Evolutionary conservation across 1,139 yeast genomes (phyloP), one percentile per base, ranked within the genome.

Genomic region (Groenewaldozyma auringiensis): DNA sequence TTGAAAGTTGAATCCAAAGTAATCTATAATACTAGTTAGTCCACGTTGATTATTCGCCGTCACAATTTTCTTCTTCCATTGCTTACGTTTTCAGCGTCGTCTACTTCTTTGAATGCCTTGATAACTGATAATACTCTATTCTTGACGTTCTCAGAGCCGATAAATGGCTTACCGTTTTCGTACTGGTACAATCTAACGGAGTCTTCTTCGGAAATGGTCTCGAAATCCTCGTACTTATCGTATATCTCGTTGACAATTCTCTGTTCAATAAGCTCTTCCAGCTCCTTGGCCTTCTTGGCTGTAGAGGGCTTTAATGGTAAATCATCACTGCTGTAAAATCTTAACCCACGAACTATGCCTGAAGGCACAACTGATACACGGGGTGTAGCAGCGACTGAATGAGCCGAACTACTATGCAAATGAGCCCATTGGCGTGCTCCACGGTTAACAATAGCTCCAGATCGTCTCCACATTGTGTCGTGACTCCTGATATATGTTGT

Each of bases 221-320:
- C 31, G 41, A 17, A 27, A 13, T 70, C 70, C 53, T 83, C 87
- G 58, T 81, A 83, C 25, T 74, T 70, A 11, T 65, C 69, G 48
- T 80, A 69, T 32, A 83, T 82, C 44, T 75, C 76, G 21, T 52
- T 51, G 6, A 68, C 66, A 20, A 68, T 57, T 32, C 51, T 47
- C 48, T 60, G 60, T 54, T 70, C 35, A 11, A 21, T 32, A 20
- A 35, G n/a, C 25, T 35, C 38, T 20, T 35, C 38, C 4, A 35
- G 38, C n/a, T 17, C 38, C 25, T 35, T 35, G 13, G 16, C 18
- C 36, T 14, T 9, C 13, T 33, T 33, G 18, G 36, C 6, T 8
- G 29, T 25, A 8, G 29, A 25, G 11, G 29, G 29, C 9, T 8
- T 25, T 25, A 8, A 6, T 11, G 29, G 29, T 11, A 25, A 25